A percentile compares a stretch with the other conserved stretches of the same genome.
phyloP scores from a whole-genome alignment of 2,329 filamentous ascomycete species.

The Diplodia corticola region DNA sequence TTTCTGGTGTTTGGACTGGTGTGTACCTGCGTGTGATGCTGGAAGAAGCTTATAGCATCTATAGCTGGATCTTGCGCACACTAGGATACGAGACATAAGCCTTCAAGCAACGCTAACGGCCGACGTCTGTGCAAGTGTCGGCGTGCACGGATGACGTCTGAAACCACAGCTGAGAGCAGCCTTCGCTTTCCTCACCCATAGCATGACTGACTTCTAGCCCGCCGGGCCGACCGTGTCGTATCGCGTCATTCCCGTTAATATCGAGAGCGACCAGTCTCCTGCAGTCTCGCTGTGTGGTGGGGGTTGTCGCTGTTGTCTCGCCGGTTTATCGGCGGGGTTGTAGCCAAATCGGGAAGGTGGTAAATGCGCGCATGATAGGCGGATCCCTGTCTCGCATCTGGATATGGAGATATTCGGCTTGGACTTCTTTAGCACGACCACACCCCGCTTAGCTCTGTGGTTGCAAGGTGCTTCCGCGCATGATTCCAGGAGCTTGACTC shows the following conservation, averaged over 20 bases:
- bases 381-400: not conserved
- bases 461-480: too few relatives aligned
- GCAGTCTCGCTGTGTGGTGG: not conserved
- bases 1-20: too few relatives aligned
- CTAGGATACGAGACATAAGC: not conserved
- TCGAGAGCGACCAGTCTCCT: not conserved
- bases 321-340: not conserved
- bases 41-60: constrained; percentile 1
- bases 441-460: not conserved
- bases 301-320: not conserved
- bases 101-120: not conserved
- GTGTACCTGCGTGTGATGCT: not conserved
- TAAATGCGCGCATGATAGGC: constrained; percentile 6
- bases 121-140: not conserved
- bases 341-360: not conserved
- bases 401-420: not conserved
- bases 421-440: not conserved
- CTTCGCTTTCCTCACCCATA: too few relatives aligned
- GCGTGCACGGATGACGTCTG: not conserved
- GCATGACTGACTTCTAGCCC: not conserved
- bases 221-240: not conserved
- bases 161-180: not conserved
- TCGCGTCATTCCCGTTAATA: not conserved
- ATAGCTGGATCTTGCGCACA: not conserved
- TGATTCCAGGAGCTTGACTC: too few relatives aligned